Percentiles rank a stretch among this genome's conserved stretches.
Evolutionary conservation across 2,329 filamentous ascomycete genomes (phyloP).

Genomic region (Arthroderma sp.): DNA sequence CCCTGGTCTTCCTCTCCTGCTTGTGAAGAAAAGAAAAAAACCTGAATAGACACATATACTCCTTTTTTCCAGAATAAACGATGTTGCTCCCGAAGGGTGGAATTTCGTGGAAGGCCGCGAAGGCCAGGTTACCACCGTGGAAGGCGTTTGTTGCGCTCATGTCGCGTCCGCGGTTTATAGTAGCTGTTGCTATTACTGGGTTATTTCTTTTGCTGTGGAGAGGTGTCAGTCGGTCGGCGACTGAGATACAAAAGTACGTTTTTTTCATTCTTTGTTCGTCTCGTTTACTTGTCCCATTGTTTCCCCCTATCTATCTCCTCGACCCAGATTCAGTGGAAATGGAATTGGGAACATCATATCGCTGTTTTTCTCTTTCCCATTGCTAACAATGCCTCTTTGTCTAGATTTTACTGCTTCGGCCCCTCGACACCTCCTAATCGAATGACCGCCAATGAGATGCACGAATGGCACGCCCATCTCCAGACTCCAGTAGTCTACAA

Average conservation of each 20-base stretch:
- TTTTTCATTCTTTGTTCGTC: background rate
- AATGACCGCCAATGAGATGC: constrained; percentile 83
- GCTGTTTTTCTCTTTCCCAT: background rate
- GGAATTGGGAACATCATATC: background rate
- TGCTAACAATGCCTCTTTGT: constrained; percentile 9
- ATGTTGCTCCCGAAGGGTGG: constrained; percentile 84
- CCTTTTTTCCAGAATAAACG: background rate
- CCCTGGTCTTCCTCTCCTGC: no score
- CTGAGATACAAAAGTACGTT: constrained; percentile 78
- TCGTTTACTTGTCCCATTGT: background rate
- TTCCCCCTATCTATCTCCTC: background rate
- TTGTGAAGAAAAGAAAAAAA: no score
- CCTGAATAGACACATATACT: no score
- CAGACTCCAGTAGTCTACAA: constrained; percentile 94
- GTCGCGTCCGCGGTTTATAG: constrained; percentile 63
- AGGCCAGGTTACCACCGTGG: constrained; percentile 62
- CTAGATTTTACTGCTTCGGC: constrained; percentile 93
- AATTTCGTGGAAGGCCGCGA: constrained; percentile 84
- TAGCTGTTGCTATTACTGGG: constrained; percentile 57
- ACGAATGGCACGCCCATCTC: constrained; percentile 74
- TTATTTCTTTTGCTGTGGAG: constrained; percentile 76
- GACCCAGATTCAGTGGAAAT: no score
- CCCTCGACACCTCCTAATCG: constrained; percentile 91
- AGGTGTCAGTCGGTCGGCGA: constrained; percentile 64
- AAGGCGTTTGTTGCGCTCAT: constrained; percentile 58